Evolutionary conservation across 805 yeast species (phyloP).

Genomic region (Saccharomycopsis malanga): DNA sequence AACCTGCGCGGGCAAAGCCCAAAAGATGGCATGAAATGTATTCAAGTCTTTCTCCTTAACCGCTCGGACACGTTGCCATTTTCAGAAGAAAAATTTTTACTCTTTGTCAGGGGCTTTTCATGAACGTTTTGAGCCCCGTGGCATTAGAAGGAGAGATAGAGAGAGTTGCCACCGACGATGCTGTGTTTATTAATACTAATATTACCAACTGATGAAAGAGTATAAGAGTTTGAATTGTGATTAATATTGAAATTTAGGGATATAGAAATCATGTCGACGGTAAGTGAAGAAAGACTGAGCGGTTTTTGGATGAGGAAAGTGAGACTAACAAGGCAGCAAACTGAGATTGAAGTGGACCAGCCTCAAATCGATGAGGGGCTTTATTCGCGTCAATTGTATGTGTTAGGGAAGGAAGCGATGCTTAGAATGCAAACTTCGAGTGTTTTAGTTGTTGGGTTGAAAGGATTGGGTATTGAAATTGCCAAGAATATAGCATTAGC

Average conservation of each 20-base stretch:
- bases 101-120: too few relatives aligned
- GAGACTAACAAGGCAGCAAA: background rate
- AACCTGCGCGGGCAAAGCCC: conserved; percentile 58
- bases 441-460: conserved; percentile 84
- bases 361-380: conserved; percentile 80
- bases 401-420: conserved; percentile 97
- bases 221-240: too few relatives aligned
- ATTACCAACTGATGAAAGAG: too few relatives aligned
- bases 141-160: too few relatives aligned
- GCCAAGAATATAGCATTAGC: conserved; percentile 96
- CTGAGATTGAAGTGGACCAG: conserved; percentile 15
- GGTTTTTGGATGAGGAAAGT: too few relatives aligned
- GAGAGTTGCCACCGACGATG: too few relatives aligned
- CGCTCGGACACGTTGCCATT: conserved; percentile 22
- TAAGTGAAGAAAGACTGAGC: too few relatives aligned
- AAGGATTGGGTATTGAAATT: conserved; percentile 91
- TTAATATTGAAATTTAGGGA: too few relatives aligned
- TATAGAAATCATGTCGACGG: too few relatives aligned
- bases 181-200: too few relatives aligned
- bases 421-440: conserved; percentile 89
- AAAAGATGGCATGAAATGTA: conserved; percentile 52
- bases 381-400: conserved; percentile 95
- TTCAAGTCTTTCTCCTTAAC: conserved; percentile 24
- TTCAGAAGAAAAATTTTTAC: too few relatives aligned
- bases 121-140: too few relatives aligned